Conservation (phyloP, 192 early-diverging fungal species). For the Backusella psychrophila region DNA sequence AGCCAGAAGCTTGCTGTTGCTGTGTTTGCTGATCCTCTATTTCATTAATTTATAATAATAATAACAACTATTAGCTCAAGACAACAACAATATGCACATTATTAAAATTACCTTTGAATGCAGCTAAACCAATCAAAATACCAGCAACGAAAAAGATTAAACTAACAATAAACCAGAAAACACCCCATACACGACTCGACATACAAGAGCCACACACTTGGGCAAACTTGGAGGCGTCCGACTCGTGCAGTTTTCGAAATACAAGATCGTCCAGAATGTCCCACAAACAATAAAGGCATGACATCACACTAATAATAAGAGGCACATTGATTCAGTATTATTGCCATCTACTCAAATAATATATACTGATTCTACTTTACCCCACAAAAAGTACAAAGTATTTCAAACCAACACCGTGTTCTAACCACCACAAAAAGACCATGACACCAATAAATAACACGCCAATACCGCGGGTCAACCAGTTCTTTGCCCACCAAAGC, state of each 20-base stretch:
- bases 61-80: neutral
- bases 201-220: conserved; percentile 64
- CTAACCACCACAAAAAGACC: conserved; percentile 82
- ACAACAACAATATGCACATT: neutral
- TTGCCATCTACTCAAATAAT: neutral
- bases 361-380: conserved; percentile 34
- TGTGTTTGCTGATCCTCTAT: conserved; percentile 32
- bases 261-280: conserved; percentile 96
- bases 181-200: conserved; percentile 83
- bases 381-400: conserved; percentile 96
- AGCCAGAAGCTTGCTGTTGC: conserved; percentile 30
- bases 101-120: conserved; percentile 61
- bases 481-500: conserved; percentile 88
- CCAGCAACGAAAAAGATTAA: conserved; percentile 77
- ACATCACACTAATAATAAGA: conserved; percentile 73
- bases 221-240: conserved; percentile 90
- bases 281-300: conserved; percentile 87
- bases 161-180: conserved; percentile 88
- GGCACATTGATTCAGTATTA: neutral
- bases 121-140: conserved; percentile 76
- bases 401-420: conserved; percentile 67
- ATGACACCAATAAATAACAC: conserved; percentile 82
- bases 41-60: neutral
- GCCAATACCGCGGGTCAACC: conserved; percentile 80
- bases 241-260: conserved; percentile 88